These are phyloP conservation scores for Fusarium abutilonis DNA, from an alignment of 2,329 filamentous ascomycete species.

Conservation along the genomic window DNA sequence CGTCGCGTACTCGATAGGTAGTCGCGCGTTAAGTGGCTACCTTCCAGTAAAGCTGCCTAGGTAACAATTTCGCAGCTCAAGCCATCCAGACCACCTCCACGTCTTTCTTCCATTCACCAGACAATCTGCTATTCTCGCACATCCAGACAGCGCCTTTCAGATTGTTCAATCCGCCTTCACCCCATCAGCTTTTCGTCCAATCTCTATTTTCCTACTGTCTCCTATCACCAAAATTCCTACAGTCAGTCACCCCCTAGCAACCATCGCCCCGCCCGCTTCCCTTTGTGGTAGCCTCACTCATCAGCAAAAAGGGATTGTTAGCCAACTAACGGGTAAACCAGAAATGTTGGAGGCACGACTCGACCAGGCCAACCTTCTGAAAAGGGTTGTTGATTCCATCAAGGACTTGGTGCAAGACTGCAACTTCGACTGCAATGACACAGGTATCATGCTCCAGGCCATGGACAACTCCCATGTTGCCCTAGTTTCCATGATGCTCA, in stretches of 20 bases:
- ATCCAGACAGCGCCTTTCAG: neutral
- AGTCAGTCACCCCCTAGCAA: slow-evolving; percentile 34
- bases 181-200: neutral
- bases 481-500: slow-evolving; percentile 98
- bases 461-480: slow-evolving; percentile 99
- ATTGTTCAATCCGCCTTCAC: neutral
- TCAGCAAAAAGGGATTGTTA: slow-evolving; percentile 6
- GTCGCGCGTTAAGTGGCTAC: slow-evolving; percentile 35
- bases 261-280: slow-evolving; percentile 28
- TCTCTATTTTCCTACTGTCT: neutral
- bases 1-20: slow-evolving; percentile 17
- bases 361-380: slow-evolving; percentile 91
- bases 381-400: slow-evolving; percentile 99
- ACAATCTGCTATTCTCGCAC: slow-evolving; percentile 9
- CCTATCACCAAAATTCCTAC: neutral
- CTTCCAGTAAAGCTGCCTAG: slow-evolving; percentile 26
- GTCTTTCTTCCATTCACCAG: slow-evolving; percentile 27
- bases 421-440: slow-evolving; percentile 99
- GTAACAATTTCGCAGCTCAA: slow-evolving; percentile 30
- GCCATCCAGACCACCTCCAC: slow-evolving; percentile 22
- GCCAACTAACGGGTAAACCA: slow-evolving; percentile 43
- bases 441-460: slow-evolving; percentile 94
- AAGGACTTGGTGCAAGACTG: slow-evolving; percentile 99
- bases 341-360: slow-evolving; percentile 95
- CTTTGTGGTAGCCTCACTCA: slow-evolving; percentile 27